Base-by-base conservation (phyloP, 2,329 filamentous ascomycete species). In the Colletotrichum chlorophyti region DNA sequence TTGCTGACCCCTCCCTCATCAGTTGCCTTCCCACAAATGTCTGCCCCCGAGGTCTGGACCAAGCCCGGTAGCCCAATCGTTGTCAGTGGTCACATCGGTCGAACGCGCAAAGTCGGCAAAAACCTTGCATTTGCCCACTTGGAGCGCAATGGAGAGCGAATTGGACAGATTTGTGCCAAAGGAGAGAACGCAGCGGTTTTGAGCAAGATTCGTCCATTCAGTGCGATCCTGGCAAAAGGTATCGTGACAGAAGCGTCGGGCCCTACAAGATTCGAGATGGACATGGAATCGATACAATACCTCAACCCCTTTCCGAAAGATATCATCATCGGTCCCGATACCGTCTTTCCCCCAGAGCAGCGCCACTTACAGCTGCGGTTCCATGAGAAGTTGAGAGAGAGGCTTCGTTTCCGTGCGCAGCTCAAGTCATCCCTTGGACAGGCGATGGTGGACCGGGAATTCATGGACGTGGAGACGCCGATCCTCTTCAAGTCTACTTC, bases 401-500 rank as follows among this genome's bases (percentile, higher is more conserved):
- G 93, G 4, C 80, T 99, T 3, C 71, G 78, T 1, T 88, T 94
- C 63, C 85, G 96, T n/a, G 81, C 85, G 21, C 78, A 80, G 63
- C 80, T 89, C 4, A 79, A 75, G 32, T 79, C 77, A 5, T 79
- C 79, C 57, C 74, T 80, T 27, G 85, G 79, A 62, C 79, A 82
- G 41, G 68, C 79, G 8, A 79, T 93, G 27, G 77, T 81, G 14
- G 71, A 79, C 5, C 78, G 81, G 23, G 82, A 79, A 1, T 94
- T 93, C 67, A 78, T 83, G 11, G 90, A 98, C 65, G 84, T 98
- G 27, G 95, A 99, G 71, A 99, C 95, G 0, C 95, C 95, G 0
- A 78, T 97, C 4, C 82, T 99, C 1, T 99, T 99, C 83, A 99
- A 98, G 73, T 97, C 95, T 0, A 99, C 95, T 0, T 92, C 95